Evolutionary conservation across 108 stramenopile species (phyloP).

Genomic region (Licmophora abbreviata): DNA sequence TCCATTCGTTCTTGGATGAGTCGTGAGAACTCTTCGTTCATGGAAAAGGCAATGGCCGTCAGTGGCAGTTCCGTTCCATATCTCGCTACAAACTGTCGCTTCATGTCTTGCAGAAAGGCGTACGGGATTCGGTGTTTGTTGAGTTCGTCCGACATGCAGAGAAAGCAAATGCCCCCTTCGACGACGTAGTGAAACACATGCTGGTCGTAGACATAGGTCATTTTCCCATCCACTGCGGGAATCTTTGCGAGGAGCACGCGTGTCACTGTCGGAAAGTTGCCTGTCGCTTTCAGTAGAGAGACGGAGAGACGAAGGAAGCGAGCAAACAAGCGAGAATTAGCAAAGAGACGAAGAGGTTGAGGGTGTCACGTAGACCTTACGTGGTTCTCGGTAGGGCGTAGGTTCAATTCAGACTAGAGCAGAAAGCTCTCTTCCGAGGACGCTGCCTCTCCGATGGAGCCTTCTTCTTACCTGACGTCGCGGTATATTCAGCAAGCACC

Average conservation of each 20-base stretch:
- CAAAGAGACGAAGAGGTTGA: neutral
- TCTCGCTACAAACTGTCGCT: slow-evolving; percentile 61
- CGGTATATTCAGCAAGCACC: slow-evolving; percentile 93
- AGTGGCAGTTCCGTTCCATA: slow-evolving; percentile 80
- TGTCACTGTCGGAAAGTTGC: slow-evolving; percentile 98
- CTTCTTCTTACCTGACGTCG: slow-evolving; percentile 85
- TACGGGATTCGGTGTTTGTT: slow-evolving; percentile 90
- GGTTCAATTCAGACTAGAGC: neutral
- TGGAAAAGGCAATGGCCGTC: slow-evolving; percentile 87
- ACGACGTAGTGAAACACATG: slow-evolving; percentile 89
- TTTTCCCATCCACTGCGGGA: slow-evolving; percentile 72
- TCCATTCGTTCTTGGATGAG: slow-evolving; percentile 82
- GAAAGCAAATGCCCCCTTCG: slow-evolving; percentile 85
- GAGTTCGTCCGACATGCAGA: slow-evolving; percentile 92
- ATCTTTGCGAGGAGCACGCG: slow-evolving; percentile 93
- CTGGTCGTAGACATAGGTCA: slow-evolving; percentile 72
- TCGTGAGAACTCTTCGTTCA: slow-evolving; percentile 86
- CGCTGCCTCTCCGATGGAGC: too few relatives aligned
- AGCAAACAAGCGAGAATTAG: neutral
- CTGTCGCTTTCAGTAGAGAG: slow-evolving; percentile 70
- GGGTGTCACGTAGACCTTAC: neutral
- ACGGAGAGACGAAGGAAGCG: neutral
- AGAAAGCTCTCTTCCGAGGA: too few relatives aligned
- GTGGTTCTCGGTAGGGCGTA: neutral
- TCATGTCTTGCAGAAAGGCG: slow-evolving; percentile 91